Evolutionary conservation across 805 yeast species (phyloP).

Genomic region (Brettanomyces bruxellensis): DNA sequence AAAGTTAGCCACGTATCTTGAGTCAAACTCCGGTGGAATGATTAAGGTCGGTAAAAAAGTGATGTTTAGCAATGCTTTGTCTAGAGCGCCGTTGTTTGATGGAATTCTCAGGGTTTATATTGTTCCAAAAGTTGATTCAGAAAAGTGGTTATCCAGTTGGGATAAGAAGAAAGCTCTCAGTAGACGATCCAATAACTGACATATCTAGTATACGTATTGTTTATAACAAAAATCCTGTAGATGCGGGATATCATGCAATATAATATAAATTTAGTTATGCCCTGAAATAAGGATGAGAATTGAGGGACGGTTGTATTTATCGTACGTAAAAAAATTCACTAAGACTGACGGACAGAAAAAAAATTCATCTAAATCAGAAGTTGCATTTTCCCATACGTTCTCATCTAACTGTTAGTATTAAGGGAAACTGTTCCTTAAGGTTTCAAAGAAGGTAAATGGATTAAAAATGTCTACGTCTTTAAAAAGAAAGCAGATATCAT

Average conservation of each 20-base stretch:
- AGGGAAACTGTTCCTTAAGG: neutral
- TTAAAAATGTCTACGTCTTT: conserved; percentile 1
- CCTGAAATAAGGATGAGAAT: neutral
- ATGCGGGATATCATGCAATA: neutral
- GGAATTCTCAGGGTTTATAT: conserved; percentile 61
- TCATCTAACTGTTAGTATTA: neutral
- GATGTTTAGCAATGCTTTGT: conserved; percentile 56
- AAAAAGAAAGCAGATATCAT: conserved; percentile 35
- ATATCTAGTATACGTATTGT: neutral
- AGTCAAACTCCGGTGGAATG: conserved; percentile 75
- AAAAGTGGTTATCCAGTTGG: conserved; percentile 62
- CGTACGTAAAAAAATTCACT: too few relatives aligned
- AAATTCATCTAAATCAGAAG: too few relatives aligned
- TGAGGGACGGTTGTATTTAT: neutral
- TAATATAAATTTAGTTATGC: neutral
- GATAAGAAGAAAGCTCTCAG: conserved; percentile 49
- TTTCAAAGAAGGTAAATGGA: neutral
- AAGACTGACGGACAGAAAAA: too few relatives aligned
- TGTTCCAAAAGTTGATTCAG: conserved; percentile 64
- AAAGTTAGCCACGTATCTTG: conserved; percentile 68
- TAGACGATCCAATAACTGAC: conserved; percentile 24
- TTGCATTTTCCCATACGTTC: too few relatives aligned
- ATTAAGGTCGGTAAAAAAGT: conserved; percentile 77
- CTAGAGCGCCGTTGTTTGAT: conserved; percentile 73
- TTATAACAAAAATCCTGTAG: neutral